phyloP scores from a whole-genome alignment of 73 alveolate genomes.

The Symbiodinium natans region DNA sequence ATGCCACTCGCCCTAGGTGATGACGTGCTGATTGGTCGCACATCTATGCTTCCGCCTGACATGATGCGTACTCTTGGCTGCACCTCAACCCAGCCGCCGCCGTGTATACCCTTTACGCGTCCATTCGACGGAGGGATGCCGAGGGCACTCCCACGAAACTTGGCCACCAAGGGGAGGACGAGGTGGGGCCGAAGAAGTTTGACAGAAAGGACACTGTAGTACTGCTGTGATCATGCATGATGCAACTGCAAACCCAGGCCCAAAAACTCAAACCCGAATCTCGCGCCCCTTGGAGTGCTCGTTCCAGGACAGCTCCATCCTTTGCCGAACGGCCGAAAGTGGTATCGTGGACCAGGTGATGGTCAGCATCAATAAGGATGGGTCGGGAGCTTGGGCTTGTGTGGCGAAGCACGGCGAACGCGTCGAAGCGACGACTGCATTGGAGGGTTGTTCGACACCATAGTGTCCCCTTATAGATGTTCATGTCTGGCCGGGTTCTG shows the following conservation, averaged over 20 bases:
- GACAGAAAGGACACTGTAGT: neutral
- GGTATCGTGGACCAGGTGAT: slow-evolving; percentile 94
- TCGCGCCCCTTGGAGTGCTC: too few species aligned
- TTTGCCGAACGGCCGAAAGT: slow-evolving; percentile 57
- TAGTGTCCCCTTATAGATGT: too few species aligned
- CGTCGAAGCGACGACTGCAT: too few species aligned
- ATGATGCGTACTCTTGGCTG: slow-evolving; percentile 21
- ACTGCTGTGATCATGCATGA: neutral
- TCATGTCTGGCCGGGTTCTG: too few species aligned
- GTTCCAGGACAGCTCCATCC: slow-evolving; percentile 47
- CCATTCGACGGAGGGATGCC: too few species aligned
- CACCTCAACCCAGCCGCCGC: neutral
- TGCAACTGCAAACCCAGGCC: neutral
- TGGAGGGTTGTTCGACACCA: too few species aligned
- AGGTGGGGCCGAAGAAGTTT: slow-evolving; percentile 10
- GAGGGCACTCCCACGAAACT: too few species aligned
- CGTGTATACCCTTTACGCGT: too few species aligned
- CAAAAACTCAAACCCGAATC: neutral
- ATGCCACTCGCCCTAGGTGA: slow-evolving; percentile 94
- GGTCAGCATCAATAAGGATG: slow-evolving; percentile 74
- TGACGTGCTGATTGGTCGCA: slow-evolving; percentile 99
- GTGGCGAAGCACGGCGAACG: too few species aligned
- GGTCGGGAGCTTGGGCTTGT: neutral
- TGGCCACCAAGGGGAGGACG: slow-evolving; percentile 21
- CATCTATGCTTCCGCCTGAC: slow-evolving; percentile 86